These are phyloP conservation scores for Juglanconis oblonga DNA, from an alignment of 2,329 filamentous ascomycete genomes.

Conservation along the genomic window DNA sequence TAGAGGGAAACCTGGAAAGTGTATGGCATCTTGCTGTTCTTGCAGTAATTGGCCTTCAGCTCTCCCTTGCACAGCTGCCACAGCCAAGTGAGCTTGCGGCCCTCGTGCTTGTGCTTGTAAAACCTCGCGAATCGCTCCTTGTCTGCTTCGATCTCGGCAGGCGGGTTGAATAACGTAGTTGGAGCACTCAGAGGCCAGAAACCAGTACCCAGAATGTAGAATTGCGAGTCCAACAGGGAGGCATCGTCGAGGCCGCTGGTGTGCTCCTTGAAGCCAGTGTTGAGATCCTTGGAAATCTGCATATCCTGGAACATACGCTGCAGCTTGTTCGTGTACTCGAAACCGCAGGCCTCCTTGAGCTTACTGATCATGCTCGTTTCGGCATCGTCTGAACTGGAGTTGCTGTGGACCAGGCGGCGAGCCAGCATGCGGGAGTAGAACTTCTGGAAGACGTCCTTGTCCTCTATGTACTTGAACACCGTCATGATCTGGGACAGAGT, in stretches of 20 bases:
- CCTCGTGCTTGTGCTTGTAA: constrained; percentile 95
- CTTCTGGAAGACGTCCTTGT: constrained; percentile 99
- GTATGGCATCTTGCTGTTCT: constrained; percentile 83
- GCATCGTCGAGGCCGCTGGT: constrained; percentile 64
- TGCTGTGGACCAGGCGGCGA: constrained; percentile 89
- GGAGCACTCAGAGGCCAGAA: constrained; percentile 94
- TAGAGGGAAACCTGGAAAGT: constrained; percentile 97
- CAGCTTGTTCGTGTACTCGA: constrained; percentile 98
- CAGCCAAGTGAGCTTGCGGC: constrained; percentile 93
- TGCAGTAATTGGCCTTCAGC: constrained; percentile 90
- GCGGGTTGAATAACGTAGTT: constrained; percentile 83
- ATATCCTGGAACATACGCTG: constrained; percentile 99
- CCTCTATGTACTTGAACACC: constrained; percentile 99
- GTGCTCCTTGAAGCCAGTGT: constrained; percentile 81
- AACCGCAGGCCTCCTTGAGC: constrained; percentile 96
- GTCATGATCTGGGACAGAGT: constrained; percentile 94
- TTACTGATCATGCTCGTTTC: constrained; percentile 99
- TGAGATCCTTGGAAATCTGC: constrained; percentile 97
- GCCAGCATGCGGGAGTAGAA: constrained; percentile 98
- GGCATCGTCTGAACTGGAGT: constrained; percentile 92
- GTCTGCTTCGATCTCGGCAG: constrained; percentile 78
- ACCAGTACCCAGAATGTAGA: constrained; percentile 90
- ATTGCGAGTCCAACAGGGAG: constrained; percentile 76
- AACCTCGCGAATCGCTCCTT: constrained; percentile 87
- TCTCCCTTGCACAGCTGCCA: constrained; percentile 99